Evolutionary conservation across 78 protist species (phyloP), one percentile per base, ranked within the genome.

Genomic region (Pigoraptor vietnamica): DNA sequence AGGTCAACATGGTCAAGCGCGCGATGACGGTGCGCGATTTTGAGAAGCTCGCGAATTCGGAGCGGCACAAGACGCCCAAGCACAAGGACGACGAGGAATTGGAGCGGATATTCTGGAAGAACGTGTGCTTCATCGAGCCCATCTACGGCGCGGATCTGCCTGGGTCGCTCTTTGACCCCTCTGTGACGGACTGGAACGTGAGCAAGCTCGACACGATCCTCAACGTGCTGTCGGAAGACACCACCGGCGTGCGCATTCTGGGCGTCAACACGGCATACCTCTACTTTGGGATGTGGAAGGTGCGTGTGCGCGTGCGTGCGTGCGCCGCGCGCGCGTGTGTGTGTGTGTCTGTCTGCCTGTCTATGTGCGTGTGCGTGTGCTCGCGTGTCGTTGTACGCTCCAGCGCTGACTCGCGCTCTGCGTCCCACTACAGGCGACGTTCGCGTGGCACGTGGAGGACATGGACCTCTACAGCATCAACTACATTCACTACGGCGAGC

Each of bases 211-310:
- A 25, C 21, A 88, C 92, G 35, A 56, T 93, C 21, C 39, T 90
- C 33, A 67, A 83, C 40, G 36, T 32, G 35, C 90, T 93, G 23
- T 9, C 37, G 1, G 35, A 2, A 1, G 39, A 81, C 37, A 9
- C 39, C 25, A 21, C 40, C 38, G 89, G 89, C 0, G 56, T 90
- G 48, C 0, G 19, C 10, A 9, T 40, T 1, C 38, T 36, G 34
- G 90, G 90, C 39, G 93, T 92, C 37, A 92, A 40, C 40, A 37
- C 90, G 0, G 95, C 98, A 56, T 95, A 94, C 92, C 83, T 96
- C 81, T 96, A 96, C 94, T 88, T 95, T 33, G 98, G 98, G 25
- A 94, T 90, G 96, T 93, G 91, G 90, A 81, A 89, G 89, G 84
- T 89, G 24, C 19, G 91, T 6, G n/a, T 91, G 34, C 14, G 83